These are phyloP conservation scores for Pueraria montana DNA, from an alignment of 306 rosid species.

Conservation along the genomic window DNA sequence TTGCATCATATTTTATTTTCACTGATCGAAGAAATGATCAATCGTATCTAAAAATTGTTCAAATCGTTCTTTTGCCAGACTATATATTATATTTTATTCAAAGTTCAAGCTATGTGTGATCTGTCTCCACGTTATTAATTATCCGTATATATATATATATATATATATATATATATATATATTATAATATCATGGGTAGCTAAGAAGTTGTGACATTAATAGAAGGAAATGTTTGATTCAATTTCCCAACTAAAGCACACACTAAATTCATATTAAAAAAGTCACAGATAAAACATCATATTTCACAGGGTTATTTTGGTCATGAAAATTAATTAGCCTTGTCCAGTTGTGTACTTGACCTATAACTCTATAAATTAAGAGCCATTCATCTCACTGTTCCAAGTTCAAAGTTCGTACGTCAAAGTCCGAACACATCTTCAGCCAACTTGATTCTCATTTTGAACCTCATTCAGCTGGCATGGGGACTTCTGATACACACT, in stretches of 20 bases:
- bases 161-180: no score
- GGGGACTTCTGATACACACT: constrained; percentile 32
- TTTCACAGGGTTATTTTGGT: not conserved
- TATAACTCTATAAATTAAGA: constrained; percentile 5
- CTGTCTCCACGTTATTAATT: not conserved
- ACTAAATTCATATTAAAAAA: constrained; percentile 3
- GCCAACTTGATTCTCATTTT: not conserved
- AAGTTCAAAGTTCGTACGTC: not conserved
- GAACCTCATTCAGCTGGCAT: constrained; percentile 33
- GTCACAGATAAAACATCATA: not conserved
- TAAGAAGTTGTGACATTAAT: not conserved
- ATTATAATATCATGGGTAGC: constrained; percentile 14
- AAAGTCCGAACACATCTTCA: not conserved
- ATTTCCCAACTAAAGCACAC: constrained; percentile 44
- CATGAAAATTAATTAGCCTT: not conserved
- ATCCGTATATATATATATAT: not conserved
- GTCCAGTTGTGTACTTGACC: not conserved
- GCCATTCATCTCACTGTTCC: constrained; percentile 9
- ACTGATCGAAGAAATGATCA: not conserved
- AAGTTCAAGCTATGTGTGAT: not conserved
- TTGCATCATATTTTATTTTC: not conserved
- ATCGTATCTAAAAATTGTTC: not conserved
- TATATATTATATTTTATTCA: no score
- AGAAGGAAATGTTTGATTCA: constrained; percentile 24
- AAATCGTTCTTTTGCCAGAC: not conserved